A percentile compares a stretch with the other conserved stretches of the same genome.
Evolutionary conservation across 148 eudicot species (phyloP).

Genomic region (Polygonum maritimum): DNA sequence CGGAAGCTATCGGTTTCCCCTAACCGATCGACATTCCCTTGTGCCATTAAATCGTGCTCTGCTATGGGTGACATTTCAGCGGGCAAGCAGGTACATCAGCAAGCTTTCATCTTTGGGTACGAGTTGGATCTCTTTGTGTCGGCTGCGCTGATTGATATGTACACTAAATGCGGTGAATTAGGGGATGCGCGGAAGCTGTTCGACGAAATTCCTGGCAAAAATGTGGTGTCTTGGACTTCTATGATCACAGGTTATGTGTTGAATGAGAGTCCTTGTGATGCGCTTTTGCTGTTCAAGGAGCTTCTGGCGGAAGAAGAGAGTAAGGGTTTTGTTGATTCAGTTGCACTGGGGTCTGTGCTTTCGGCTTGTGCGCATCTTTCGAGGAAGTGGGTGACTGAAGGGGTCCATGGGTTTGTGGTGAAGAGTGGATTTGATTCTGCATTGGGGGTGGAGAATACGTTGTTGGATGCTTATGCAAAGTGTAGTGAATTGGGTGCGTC

Average conservation of each 20-base stretch:
- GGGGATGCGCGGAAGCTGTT: slow-evolving; percentile 52
- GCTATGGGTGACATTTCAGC: slow-evolving; percentile 37
- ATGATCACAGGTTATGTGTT: slow-evolving; percentile 62
- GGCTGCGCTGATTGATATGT: slow-evolving; percentile 58
- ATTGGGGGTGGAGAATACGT: slow-evolving; percentile 43
- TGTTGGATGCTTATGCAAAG: slow-evolving; percentile 71
- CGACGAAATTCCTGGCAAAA: slow-evolving; percentile 44
- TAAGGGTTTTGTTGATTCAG: slow-evolving; percentile 29
- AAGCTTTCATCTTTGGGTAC: slow-evolving; percentile 48
- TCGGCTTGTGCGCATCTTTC: slow-evolving; percentile 56
- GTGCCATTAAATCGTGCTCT: slow-evolving; percentile 55
- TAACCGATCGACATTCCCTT: slow-evolving; percentile 57
- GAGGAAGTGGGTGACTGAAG: slow-evolving; percentile 29
- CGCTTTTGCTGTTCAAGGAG: slow-evolving; percentile 39
- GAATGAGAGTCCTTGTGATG: slow-evolving; percentile 37
- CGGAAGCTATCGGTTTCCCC: slow-evolving; percentile 44
- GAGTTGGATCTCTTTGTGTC: slow-evolving; percentile 46
- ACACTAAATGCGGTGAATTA: slow-evolving; percentile 51
- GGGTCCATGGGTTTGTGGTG: slow-evolving; percentile 46
- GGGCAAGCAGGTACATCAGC: slow-evolving; percentile 60
- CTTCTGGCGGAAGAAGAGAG: slow-evolving; percentile 35
- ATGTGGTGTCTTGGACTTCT: slow-evolving; percentile 66
- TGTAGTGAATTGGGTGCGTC: slow-evolving; percentile 52
- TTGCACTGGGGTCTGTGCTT: slow-evolving; percentile 47
- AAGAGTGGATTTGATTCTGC: slow-evolving; percentile 40